Evolutionary conservation across 2,329 filamentous ascomycete species (phyloP).

Genomic region (Fusarium sp.): DNA sequence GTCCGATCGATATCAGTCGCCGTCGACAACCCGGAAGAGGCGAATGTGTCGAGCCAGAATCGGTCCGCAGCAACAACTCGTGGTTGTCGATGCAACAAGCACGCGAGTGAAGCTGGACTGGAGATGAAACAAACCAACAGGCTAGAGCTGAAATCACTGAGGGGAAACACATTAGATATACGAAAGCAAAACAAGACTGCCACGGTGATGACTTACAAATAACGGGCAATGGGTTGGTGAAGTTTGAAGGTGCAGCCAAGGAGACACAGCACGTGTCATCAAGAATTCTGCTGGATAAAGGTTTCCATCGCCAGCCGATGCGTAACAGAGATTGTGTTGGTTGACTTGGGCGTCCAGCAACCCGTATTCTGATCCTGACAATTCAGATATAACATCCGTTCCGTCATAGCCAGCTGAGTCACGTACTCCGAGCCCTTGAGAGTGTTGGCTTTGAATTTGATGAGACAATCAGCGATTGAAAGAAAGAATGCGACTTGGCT

Average conservation of each 20-base stretch:
- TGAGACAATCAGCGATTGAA: conserved; percentile 55
- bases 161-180: background rate
- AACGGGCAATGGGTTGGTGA: conserved; percentile 28
- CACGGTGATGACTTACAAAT: background rate
- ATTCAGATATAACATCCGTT: background rate
- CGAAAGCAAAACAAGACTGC: background rate
- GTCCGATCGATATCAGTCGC: conserved; percentile 71
- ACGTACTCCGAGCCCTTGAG: conserved; percentile 53
- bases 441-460: conserved; percentile 54
- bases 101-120: background rate
- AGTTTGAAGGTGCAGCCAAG: conserved; percentile 42
- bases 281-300: conserved; percentile 44
- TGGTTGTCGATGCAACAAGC: conserved; percentile 47
- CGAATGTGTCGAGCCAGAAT: conserved; percentile 54
- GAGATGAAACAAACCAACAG: conserved; percentile 42
- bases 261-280: conserved; percentile 38
- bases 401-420: background rate
- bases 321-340: conserved; percentile 37
- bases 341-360: background rate
- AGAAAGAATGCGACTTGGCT: conserved; percentile 47
- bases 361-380: background rate
- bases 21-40: conserved; percentile 67
- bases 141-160: conserved; percentile 53
- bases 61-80: conserved; percentile 43
- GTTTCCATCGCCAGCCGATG: conserved; percentile 41